Conservation (phyloP, 208 protist species). For the Leptomonas seymouri region DNA sequence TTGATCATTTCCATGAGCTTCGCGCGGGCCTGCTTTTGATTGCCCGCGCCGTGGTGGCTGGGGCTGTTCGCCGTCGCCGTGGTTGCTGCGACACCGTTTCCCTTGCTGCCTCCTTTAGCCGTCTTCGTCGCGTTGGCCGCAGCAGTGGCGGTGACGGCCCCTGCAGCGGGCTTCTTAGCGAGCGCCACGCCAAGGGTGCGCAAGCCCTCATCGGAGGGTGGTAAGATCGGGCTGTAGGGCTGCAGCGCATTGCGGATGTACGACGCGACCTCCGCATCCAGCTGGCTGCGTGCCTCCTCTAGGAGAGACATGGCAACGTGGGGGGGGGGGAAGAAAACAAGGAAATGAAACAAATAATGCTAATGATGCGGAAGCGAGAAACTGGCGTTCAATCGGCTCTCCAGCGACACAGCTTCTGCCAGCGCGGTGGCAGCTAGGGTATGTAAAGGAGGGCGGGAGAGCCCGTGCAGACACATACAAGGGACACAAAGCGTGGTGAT, state of each 20-base stretch:
- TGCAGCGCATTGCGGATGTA: constrained; percentile 20
- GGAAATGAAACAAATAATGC: too few relatives aligned
- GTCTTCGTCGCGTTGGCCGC: background rate
- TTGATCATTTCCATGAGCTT: constrained; percentile 17
- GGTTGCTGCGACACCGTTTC: background rate
- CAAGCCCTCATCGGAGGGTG: background rate
- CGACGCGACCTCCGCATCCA: constrained; percentile 22
- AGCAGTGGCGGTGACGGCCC: background rate
- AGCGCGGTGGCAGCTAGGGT: too few relatives aligned
- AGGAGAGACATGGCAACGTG: constrained; percentile 22
- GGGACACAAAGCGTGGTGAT: too few relatives aligned
- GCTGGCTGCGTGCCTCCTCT: constrained; percentile 29
- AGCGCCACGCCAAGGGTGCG: background rate
- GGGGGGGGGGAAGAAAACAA: too few relatives aligned
- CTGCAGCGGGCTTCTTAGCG: background rate
- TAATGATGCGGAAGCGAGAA: too few relatives aligned
- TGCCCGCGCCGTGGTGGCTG: background rate
- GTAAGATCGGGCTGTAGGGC: constrained; percentile 36
- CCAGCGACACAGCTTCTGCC: too few relatives aligned
- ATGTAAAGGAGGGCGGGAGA: too few relatives aligned
- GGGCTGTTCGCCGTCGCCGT: background rate
- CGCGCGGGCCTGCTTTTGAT: constrained; percentile 22
- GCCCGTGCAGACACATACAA: too few relatives aligned
- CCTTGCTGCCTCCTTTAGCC: constrained; percentile 4
- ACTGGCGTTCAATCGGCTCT: too few relatives aligned